Conservation (phyloP, 2,329 filamentous ascomycete species). For the Falciphora oryzae region DNA sequence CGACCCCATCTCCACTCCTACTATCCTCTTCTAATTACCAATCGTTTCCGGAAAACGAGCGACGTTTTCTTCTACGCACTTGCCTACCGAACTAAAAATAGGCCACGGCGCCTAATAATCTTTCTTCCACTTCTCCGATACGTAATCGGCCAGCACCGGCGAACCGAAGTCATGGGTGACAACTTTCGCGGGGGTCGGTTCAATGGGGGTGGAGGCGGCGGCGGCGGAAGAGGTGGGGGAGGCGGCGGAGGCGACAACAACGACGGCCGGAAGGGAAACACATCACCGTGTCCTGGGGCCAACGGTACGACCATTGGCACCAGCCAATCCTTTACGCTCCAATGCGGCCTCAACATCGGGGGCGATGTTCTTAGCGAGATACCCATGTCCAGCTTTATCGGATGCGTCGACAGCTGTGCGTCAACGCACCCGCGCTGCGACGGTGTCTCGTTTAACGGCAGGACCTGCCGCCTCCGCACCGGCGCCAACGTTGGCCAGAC, state of each 20-base stretch:
- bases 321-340: slow-evolving; percentile 20
- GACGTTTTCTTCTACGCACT: no score
- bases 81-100: no score
- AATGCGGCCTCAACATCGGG: slow-evolving; percentile 20
- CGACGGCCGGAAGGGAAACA: slow-evolving; percentile 2
- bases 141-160: no score
- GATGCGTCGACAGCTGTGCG: slow-evolving; percentile 24
- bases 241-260: neutral
- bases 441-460: slow-evolving; percentile 20
- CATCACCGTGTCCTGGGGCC: slow-evolving; percentile 19
- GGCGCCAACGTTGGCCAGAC: slow-evolving; percentile 14
- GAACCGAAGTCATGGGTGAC: neutral
- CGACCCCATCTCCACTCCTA: no score
- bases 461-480: slow-evolving; percentile 22
- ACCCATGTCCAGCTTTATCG: slow-evolving; percentile 17
- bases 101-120: no score
- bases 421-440: slow-evolving; percentile 27
- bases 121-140: no score
- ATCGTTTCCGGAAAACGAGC: slow-evolving; percentile 4
- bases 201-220: neutral
- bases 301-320: slow-evolving; percentile 24
- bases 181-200: neutral
- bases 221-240: neutral
- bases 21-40: neutral
- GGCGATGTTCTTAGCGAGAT: slow-evolving; percentile 18